Percentiles rank a stretch among this genome's conserved stretches.
Evolutionary conservation across 2,329 filamentous ascomycete genomes (phyloP).

Genomic region (Trichoderma brevicompactum): DNA sequence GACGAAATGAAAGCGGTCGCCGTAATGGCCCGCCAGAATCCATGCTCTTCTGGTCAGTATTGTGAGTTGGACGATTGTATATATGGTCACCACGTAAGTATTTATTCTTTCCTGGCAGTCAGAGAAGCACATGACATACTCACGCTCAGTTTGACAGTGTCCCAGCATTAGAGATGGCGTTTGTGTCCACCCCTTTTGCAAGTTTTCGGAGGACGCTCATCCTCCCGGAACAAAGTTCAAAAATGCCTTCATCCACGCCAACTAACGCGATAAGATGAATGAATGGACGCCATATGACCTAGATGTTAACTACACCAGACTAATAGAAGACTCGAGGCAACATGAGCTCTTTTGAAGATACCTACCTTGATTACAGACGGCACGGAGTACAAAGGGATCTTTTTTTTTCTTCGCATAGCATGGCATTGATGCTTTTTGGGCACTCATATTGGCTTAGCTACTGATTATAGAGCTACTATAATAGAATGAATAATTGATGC

Average conservation of each 20-base stretch:
- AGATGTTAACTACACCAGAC: not conserved
- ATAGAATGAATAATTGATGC: too few relatives aligned
- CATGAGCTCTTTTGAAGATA: not conserved
- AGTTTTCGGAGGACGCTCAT: conserved; percentile 57
- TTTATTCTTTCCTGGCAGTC: not conserved
- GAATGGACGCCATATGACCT: not conserved
- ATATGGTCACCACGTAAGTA: conserved; percentile 64
- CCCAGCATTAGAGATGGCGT: conserved; percentile 56
- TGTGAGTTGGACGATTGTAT: conserved; percentile 63
- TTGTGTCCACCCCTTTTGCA: conserved; percentile 60
- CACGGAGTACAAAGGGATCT: not conserved
- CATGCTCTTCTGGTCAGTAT: conserved; percentile 61
- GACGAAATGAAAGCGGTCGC: conserved; percentile 62
- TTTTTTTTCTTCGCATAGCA: not conserved
- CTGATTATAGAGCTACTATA: not conserved
- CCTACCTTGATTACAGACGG: too few relatives aligned
- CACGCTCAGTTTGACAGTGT: conserved; percentile 46
- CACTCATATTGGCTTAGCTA: not conserved
- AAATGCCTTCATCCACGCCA: conserved; percentile 42
- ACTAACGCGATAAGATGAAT: conserved; percentile 32
- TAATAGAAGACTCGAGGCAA: not conserved
- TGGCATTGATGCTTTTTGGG: not conserved
- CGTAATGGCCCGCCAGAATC: conserved; percentile 60
- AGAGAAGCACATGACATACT: not conserved
- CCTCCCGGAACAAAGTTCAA: conserved; percentile 61